A percentile compares a stretch with the other conserved stretches of the same genome.
These are phyloP conservation scores for Colletotrichum sp. DNA, from an alignment of 2,329 filamentous ascomycete genomes.

Conservation along the genomic window DNA sequence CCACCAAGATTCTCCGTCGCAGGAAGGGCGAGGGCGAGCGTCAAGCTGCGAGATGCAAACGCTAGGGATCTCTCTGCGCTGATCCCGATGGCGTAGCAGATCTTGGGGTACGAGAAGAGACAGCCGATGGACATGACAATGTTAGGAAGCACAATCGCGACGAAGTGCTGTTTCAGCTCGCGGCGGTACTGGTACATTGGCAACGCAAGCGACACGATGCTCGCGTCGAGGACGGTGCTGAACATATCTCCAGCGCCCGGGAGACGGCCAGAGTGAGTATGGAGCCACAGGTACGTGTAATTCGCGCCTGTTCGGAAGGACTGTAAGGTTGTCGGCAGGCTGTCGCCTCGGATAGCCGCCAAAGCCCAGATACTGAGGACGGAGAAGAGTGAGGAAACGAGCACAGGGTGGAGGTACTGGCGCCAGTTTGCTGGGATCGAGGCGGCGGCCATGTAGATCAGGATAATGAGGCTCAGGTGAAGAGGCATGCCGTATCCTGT, in stretches of 20 bases:
- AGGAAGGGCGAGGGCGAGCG: slow-evolving; percentile 64
- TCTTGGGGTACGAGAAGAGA: slow-evolving; percentile 61
- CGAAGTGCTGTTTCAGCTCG: slow-evolving; percentile 58
- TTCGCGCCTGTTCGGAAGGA: slow-evolving; percentile 57
- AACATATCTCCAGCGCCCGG: slow-evolving; percentile 65
- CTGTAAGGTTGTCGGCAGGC: slow-evolving; percentile 44
- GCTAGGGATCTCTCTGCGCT: slow-evolving; percentile 55
- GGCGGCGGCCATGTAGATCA: slow-evolving; percentile 57
- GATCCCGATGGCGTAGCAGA: slow-evolving; percentile 62
- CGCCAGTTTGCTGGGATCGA: slow-evolving; percentile 53
- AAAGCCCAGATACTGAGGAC: slow-evolving; percentile 60
- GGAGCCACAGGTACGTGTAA: slow-evolving; percentile 57
- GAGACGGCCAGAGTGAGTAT: slow-evolving; percentile 28
- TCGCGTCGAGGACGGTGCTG: slow-evolving; percentile 58
- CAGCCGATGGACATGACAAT: slow-evolving; percentile 55
- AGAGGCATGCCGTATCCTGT: slow-evolving; percentile 57
- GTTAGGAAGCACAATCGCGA: slow-evolving; percentile 59
- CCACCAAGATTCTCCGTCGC: slow-evolving; percentile 62
- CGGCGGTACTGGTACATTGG: slow-evolving; percentile 67
- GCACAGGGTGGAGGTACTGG: slow-evolving; percentile 62
- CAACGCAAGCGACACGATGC: slow-evolving; percentile 63
- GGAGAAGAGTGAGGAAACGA: slow-evolving; percentile 59
- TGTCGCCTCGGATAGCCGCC: slow-evolving; percentile 47
- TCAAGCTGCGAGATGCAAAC: slow-evolving; percentile 62
- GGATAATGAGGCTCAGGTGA: slow-evolving; percentile 51